These are phyloP conservation scores for Mucor circinelloides DNA, from an alignment of 371 early-diverging fungal genomes.

Conservation along the genomic window DNA sequence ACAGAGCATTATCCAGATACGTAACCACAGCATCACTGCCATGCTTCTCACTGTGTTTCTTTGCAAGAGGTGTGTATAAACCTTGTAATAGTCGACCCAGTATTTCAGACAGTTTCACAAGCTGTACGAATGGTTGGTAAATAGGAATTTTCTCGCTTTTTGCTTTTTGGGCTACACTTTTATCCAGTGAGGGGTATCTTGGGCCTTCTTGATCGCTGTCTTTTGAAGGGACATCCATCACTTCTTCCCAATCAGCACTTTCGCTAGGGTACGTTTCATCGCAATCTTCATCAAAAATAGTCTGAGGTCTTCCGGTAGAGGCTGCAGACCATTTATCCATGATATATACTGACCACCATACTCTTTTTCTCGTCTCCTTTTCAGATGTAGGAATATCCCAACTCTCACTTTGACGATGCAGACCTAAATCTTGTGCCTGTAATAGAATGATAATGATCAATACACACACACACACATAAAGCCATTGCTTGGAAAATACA, in stretches of 20 bases:
- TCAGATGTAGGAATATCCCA: conserved; percentile 59
- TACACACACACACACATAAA: background rate
- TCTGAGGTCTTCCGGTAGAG: conserved; percentile 55
- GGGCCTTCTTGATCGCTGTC: conserved; percentile 15
- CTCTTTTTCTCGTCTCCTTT: conserved; percentile 60
- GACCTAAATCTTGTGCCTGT: conserved; percentile 68
- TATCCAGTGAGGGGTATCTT: conserved; percentile 44
- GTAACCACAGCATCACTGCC: conserved; percentile 54
- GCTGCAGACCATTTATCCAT: conserved; percentile 61
- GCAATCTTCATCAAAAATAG: conserved; percentile 55
- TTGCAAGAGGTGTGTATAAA: conserved; percentile 51
- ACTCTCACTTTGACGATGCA: conserved; percentile 60
- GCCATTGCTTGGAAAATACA: background rate
- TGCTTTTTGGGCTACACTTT: conserved; percentile 32
- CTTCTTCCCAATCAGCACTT: conserved; percentile 45
- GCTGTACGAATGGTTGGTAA: conserved; percentile 54
- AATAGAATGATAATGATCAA: background rate
- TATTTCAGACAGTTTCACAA: conserved; percentile 48
- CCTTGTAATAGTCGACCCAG: conserved; percentile 50
- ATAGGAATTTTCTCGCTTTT: conserved; percentile 41
- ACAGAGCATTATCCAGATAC: conserved; percentile 43
- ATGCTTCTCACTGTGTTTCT: conserved; percentile 45
- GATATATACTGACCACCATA: conserved; percentile 71
- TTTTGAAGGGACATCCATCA: conserved; percentile 36
- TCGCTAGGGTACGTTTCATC: conserved; percentile 49